phyloP scores from a whole-genome alignment of 352 stramenopile species.

The Phytophthora pseudosyringae region DNA sequence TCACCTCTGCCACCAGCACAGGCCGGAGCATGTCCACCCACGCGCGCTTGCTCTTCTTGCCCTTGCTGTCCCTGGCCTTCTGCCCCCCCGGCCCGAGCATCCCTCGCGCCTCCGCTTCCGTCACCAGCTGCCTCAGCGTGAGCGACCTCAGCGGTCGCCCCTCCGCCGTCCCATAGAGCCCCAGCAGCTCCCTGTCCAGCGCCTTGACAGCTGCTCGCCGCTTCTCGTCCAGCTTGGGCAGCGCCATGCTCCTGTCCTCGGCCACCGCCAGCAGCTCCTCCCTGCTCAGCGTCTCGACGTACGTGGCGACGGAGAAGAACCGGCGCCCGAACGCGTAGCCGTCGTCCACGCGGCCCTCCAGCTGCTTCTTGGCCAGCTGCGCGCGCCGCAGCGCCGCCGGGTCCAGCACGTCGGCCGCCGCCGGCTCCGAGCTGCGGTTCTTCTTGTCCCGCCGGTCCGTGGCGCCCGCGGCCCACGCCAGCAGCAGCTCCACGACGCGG shows the following conservation, averaged over 20 bases:
- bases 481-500: constrained; percentile 51
- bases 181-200: constrained; percentile 57
- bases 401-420: constrained; percentile 18
- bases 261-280: constrained; percentile 51
- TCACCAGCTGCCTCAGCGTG: constrained; percentile 67
- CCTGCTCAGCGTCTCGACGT: constrained; percentile 52
- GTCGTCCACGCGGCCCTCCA: constrained; percentile 50
- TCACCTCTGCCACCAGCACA: constrained; percentile 29
- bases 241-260: constrained; percentile 27
- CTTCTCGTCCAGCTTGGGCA: constrained; percentile 40
- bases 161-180: constrained; percentile 49
- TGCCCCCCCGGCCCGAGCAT: constrained; percentile 37
- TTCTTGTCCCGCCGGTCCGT: background rate
- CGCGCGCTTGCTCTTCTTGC: constrained; percentile 68
- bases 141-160: constrained; percentile 62
- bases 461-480: constrained; percentile 31
- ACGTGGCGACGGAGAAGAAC: constrained; percentile 64
- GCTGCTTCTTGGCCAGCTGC: constrained; percentile 52
- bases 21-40: constrained; percentile 61
- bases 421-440: constrained; percentile 15
- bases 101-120: constrained; percentile 55
- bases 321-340: constrained; percentile 72
- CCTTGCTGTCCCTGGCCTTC: constrained; percentile 41
- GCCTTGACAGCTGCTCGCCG: constrained; percentile 54
- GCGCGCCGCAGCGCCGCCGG: constrained; percentile 23